Evolutionary conservation across 192 early-diverging fungal genomes (phyloP), one percentile per base, ranked within the genome.

Genomic region (Coemansia furcata): DNA sequence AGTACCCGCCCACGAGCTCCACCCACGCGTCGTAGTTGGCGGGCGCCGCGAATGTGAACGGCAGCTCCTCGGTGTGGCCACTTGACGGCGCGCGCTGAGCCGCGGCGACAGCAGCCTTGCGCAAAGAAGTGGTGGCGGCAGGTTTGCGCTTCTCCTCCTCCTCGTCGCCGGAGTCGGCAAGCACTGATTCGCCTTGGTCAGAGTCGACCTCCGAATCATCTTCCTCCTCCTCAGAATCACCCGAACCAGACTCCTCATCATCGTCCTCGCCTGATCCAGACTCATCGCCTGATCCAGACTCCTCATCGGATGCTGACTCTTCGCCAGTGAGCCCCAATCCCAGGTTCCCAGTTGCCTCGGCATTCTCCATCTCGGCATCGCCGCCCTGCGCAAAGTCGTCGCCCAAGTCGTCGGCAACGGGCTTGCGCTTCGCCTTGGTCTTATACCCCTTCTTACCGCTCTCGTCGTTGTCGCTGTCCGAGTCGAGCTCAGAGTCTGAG

Each of bases 1-100:
- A 77, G 37, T 91, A 86, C 43, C 78, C 82, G 26, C 88, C 72
- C 8, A 94, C 71, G 17, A 96, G 82, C 49, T 76, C 69, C 36
- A 89, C 66, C 63, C 96, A 92, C 40, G 93, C 84, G 19, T 75
- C 78, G 60, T 92, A 89, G 37, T 87, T 85, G 6, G 77, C 78
- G 2, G 97, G 97, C 33, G 93, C 94, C 1, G 84, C 68, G 71
- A 97, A 97, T 12, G 91, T 95, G 72, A 84, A 98, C 2, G 94
- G 93, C 47, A 97, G 66, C 64, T 92, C 91, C 8, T 67, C 42
- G 6, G 66, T 67, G 35, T 59, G 30, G 14, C 30, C 33, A 40
- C 12, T 40, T 12, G 39, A 40, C 4, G 39, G 39, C 2, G 39
- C 39, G 11, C 39, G 39, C 39, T 40, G 6, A 19, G 47, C 47